A percentile compares a stretch with the other conserved stretches of the same genome.
Evolutionary conservation across 176 grass and related monocot species (phyloP).

Genomic region (Rhipidocladum racemiflorum): DNA sequence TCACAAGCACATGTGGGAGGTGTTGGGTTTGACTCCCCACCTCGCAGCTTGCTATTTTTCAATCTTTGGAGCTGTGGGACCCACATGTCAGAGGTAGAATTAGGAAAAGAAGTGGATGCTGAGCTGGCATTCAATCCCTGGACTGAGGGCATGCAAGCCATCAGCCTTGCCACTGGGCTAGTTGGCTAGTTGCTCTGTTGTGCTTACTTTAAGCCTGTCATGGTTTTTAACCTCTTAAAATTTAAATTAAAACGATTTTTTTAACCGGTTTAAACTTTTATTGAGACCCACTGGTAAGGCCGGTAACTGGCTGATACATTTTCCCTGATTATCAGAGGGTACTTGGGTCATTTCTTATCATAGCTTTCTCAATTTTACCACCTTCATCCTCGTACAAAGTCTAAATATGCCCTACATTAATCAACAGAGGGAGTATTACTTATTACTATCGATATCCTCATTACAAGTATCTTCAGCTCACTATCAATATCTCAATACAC

Average conservation of each 20-base stretch:
- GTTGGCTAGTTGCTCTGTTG: neutral
- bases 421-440: neutral
- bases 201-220: neutral
- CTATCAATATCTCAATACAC: neutral
- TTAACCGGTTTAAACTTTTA: neutral
- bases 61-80: neutral
- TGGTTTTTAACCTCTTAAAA: neutral
- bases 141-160: neutral
- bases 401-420: neutral
- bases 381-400: neutral
- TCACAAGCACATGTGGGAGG: neutral
- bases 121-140: neutral
- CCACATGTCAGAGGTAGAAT: neutral
- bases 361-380: neutral
- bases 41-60: neutral
- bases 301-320: neutral
- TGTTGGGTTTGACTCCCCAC: neutral
- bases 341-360: neutral
- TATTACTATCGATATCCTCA: neutral
- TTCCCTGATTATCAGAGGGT: neutral
- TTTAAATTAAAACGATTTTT: neutral
- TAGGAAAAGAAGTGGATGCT: neutral
- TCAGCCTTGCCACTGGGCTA: neutral
- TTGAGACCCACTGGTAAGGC: neutral
- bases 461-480: neutral